Conservation (phyloP, 2,329 filamentous ascomycete species). For the Aspergillus neotritici region DNA sequence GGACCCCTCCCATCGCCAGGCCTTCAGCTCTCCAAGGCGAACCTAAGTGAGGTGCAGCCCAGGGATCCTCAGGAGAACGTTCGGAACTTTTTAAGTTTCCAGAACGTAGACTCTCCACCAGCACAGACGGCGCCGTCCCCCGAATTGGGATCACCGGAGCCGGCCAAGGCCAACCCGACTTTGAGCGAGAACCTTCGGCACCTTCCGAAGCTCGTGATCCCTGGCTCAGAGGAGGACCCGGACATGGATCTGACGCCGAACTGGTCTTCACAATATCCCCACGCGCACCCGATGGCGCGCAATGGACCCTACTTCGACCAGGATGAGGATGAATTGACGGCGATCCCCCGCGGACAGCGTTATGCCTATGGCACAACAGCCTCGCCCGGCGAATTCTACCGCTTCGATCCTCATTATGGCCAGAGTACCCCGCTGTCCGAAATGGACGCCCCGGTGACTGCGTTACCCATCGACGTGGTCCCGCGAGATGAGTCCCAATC, state of each 20-base stretch:
- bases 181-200: background rate
- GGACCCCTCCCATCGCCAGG: constrained; percentile 63
- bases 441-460: constrained; percentile 78
- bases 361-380: background rate
- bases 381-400: background rate
- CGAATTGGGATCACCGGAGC: background rate
- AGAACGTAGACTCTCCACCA: constrained; percentile 48
- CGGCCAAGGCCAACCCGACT: background rate
- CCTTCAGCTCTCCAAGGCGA: constrained; percentile 59
- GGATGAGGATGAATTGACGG: constrained; percentile 8
- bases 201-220: constrained; percentile 8
- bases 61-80: constrained; percentile 87
- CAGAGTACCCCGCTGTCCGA: constrained; percentile 86
- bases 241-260: too few species aligned
- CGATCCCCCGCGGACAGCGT: background rate
- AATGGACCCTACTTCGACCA: constrained; percentile 14
- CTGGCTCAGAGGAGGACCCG: constrained; percentile 44
- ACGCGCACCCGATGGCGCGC: constrained; percentile 21
- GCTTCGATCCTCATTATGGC: constrained; percentile 38
- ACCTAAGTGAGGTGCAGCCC: constrained; percentile 61
- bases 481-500: constrained; percentile 79
- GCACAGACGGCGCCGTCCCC: constrained; percentile 7
- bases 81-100: constrained; percentile 79
- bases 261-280: constrained; percentile 13
- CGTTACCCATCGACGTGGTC: constrained; percentile 64